Conservation (phyloP, 352 stramenopile species). For the Globisporangium apiculatum region DNA sequence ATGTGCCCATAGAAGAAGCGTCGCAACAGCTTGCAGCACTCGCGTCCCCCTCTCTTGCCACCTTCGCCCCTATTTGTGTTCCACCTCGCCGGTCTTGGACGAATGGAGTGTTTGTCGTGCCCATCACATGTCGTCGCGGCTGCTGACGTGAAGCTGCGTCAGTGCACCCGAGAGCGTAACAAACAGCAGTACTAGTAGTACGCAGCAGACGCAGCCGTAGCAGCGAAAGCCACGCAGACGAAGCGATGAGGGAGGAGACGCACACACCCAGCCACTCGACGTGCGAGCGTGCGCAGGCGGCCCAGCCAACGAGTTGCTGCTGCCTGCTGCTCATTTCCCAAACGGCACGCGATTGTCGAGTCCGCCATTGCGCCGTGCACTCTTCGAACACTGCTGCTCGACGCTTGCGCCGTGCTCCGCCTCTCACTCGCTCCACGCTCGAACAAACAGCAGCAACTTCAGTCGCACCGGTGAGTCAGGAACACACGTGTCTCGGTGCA, state of each 20-base stretch:
- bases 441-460: not conserved
- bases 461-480: not conserved
- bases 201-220: not conserved
- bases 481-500: no score
- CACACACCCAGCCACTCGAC: no score
- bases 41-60: conserved; percentile 5
- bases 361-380: not conserved
- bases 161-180: no score
- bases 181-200: no score
- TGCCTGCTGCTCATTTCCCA: conserved; percentile 5
- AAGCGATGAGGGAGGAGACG: not conserved
- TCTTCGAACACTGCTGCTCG: no score
- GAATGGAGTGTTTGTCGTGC: not conserved
- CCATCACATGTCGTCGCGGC: not conserved
- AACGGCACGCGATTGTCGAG: conserved; percentile 1
- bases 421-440: not conserved
- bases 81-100: not conserved
- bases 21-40: not conserved
- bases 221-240: not conserved
- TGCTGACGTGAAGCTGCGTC: not conserved
- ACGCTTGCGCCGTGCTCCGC: not conserved
- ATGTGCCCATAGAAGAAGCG: not conserved
- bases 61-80: conserved; percentile 3
- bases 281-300: not conserved
- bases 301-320: not conserved